A percentile compares a stretch with the other conserved stretches of the same genome.
These are phyloP conservation scores for Phytopythium cucurbitacearum DNA, from an alignment of 352 stramenopile genomes.

Conservation along the genomic window DNA sequence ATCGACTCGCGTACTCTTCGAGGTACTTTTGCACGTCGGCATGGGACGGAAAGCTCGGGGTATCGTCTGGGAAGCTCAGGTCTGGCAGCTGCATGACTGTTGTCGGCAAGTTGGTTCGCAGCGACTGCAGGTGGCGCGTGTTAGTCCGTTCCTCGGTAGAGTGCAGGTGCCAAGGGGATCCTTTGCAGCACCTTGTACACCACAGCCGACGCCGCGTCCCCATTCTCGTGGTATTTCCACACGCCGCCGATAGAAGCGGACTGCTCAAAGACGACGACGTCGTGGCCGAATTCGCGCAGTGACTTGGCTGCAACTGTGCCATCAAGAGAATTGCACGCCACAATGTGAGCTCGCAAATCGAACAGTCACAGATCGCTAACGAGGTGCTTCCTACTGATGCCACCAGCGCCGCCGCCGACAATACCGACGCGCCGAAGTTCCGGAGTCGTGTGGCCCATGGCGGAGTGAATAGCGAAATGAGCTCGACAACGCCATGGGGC, in stretches of 20 bases:
- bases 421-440: conserved; percentile 46
- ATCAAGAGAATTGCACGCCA: neutral
- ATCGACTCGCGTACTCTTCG: conserved; percentile 59
- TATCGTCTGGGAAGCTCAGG: conserved; percentile 49
- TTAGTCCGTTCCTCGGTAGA: neutral
- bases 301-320: conserved; percentile 59
- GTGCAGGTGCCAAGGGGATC: neutral
- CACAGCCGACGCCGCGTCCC: conserved; percentile 35
- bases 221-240: conserved; percentile 65
- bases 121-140: conserved; percentile 26
- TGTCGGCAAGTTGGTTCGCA: conserved; percentile 77
- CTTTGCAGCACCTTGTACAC: conserved; percentile 51
- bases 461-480: too few species aligned
- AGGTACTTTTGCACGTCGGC: conserved; percentile 61
- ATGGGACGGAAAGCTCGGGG: conserved; percentile 60
- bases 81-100: conserved; percentile 75
- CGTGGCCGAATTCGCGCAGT: conserved; percentile 56
- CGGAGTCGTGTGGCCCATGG: neutral
- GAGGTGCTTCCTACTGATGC: conserved; percentile 41
- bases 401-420: conserved; percentile 65
- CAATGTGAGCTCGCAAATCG: too few species aligned
- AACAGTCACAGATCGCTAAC: conserved; percentile 9
- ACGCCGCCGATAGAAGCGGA: conserved; percentile 49
- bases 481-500: too few species aligned
- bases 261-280: conserved; percentile 76